Percentiles rank a stretch among this genome's conserved stretches.
Evolutionary conservation across 176 grass and related monocot genomes (phyloP).

Genomic region (Zoysia pacifica): DNA sequence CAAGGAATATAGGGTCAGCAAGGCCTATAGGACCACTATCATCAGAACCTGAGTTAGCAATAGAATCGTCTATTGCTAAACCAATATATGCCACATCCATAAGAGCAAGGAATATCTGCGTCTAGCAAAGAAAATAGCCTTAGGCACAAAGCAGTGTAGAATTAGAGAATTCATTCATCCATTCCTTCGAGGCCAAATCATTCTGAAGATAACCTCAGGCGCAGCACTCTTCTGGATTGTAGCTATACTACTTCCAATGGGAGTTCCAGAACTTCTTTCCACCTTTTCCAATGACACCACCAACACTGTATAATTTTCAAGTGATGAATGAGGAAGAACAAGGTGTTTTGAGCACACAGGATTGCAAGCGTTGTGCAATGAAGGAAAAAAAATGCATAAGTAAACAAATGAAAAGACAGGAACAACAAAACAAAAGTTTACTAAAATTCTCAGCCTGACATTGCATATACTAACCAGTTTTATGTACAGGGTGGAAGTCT

Average conservation of each 20-base stretch:
- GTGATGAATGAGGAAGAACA: neutral
- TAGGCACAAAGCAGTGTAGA: constrained; percentile 2
- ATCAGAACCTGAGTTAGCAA: constrained; percentile 69
- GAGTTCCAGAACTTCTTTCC: constrained; percentile 88
- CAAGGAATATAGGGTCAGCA: constrained; percentile 87
- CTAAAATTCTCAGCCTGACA: neutral
- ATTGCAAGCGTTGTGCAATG: neutral
- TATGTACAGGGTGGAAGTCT: neutral
- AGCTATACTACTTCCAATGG: constrained; percentile 93
- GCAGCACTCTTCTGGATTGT: constrained; percentile 98
- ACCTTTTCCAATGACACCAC: constrained; percentile 93
- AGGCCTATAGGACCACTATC: constrained; percentile 74
- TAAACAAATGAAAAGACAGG: neutral
- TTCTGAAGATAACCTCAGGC: constrained; percentile 68
- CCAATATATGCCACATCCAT: constrained; percentile 99
- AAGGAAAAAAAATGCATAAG: neutral
- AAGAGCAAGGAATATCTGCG: constrained; percentile 87
- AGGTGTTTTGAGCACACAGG: neutral
- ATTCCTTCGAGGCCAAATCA: constrained; percentile 23
- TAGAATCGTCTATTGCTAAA: constrained; percentile 76
- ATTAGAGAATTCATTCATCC: constrained; percentile 23
- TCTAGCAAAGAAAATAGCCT: constrained; percentile 27
- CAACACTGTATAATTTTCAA: constrained; percentile 67
- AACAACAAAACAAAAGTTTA: neutral
- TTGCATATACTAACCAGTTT: neutral